These are phyloP conservation scores for Trichosporon ovoides DNA, from an alignment of 1,284 basidiomycete genomes.

Conservation along the genomic window DNA sequence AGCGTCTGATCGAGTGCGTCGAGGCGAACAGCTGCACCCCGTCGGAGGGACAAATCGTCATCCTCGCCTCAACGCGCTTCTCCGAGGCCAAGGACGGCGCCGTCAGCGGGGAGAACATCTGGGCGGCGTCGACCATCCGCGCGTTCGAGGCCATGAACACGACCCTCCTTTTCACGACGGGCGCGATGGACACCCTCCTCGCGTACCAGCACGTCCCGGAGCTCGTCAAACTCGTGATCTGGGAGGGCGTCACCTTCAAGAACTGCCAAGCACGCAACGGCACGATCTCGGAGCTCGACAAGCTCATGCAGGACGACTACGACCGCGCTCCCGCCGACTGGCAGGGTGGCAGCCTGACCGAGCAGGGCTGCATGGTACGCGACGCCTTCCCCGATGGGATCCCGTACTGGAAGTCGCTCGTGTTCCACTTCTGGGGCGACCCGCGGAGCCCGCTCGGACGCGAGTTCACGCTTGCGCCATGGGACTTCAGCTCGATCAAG, in stretches of 20 bases:
- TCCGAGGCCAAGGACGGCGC: not conserved
- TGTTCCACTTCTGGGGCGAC: constrained; percentile 30
- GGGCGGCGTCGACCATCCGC: constrained; percentile 31
- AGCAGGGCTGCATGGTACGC: constrained; percentile 24
- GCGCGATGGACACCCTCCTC: constrained; percentile 27
- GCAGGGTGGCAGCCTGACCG: constrained; percentile 9
- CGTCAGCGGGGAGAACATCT: not conserved
- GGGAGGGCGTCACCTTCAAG: constrained; percentile 18
- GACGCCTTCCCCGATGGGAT: constrained; percentile 25
- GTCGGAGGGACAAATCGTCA: not conserved
- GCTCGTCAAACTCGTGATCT: constrained; percentile 28
- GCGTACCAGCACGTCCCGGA: constrained; percentile 34
- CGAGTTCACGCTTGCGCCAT: constrained; percentile 29
- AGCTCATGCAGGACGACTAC: not conserved
- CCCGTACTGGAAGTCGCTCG: constrained; percentile 28
- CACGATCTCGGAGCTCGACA: constrained; percentile 4
- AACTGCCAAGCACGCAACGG: constrained; percentile 22
- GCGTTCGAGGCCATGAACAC: constrained; percentile 26
- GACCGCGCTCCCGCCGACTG: constrained; percentile 2
- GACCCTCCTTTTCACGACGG: constrained; percentile 29
- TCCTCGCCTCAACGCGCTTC: not conserved
- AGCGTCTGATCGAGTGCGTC: not conserved
- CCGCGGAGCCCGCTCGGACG: constrained; percentile 20
- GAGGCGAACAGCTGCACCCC: not conserved
- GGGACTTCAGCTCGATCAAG: constrained; percentile 13